Evolutionary conservation across 345 rosid species (phyloP).

Genomic region (Hibiscus mutabilis): DNA sequence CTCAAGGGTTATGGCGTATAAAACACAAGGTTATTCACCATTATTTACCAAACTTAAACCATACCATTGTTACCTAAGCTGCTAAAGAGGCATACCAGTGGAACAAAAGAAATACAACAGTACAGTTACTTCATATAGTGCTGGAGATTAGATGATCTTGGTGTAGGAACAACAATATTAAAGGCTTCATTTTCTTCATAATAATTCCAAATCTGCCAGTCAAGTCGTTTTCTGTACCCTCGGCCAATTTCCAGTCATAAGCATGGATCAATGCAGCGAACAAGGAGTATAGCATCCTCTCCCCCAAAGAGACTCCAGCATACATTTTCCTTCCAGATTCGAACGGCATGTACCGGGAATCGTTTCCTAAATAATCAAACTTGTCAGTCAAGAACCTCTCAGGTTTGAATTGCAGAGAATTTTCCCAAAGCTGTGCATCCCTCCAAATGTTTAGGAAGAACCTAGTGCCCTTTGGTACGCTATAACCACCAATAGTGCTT

Average conservation of each 20-base stretch:
- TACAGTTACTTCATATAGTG: neutral
- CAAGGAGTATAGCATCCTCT: neutral
- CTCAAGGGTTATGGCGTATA: no score
- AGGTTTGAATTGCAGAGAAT: slow-evolving; percentile 41
- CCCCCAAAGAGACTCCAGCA: neutral
- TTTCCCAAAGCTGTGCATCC: slow-evolving; percentile 29
- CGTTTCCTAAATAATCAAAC: slow-evolving; percentile 48
- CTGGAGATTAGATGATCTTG: neutral
- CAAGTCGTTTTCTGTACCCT: neutral
- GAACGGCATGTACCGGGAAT: slow-evolving; percentile 22
- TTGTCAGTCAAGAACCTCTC: slow-evolving; percentile 40
- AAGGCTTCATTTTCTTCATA: slow-evolving; percentile 4
- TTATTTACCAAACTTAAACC: neutral
- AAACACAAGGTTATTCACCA: neutral
- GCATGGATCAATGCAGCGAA: neutral
- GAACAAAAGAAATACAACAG: neutral
- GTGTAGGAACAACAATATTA: neutral
- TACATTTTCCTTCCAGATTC: slow-evolving; percentile 4
- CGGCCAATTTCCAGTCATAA: neutral
- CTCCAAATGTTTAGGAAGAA: neutral
- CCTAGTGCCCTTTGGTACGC: neutral
- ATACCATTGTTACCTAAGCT: neutral
- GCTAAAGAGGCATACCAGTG: neutral
- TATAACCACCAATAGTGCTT: neutral
- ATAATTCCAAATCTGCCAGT: neutral